phyloP scores from a whole-genome alignment of 805 yeast species.

The Huiozyma naganishii region DNA sequence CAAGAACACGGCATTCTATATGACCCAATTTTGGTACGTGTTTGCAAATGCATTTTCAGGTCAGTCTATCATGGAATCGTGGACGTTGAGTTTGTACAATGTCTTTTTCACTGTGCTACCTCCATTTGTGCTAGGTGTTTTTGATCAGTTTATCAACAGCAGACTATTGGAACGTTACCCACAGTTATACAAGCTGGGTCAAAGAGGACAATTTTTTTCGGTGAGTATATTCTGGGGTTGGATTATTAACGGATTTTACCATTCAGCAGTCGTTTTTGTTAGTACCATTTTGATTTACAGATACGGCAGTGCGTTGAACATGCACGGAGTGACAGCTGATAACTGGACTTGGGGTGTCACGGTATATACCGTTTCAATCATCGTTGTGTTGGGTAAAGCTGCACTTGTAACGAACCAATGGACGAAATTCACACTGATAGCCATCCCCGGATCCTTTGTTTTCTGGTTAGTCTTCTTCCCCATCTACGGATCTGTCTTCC shows the following conservation, averaged over 20 bases:
- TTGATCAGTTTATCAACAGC: conserved; percentile 92
- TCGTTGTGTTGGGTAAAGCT: conserved; percentile 91
- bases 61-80: conserved; percentile 89
- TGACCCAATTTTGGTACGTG: conserved; percentile 98
- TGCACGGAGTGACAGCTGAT: conserved; percentile 60
- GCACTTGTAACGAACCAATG: conserved; percentile 84
- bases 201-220: conserved; percentile 77
- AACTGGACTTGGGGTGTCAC: conserved; percentile 96
- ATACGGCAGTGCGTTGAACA: conserved; percentile 50
- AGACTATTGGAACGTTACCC: conserved; percentile 86
- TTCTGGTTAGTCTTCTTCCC: conserved; percentile 86
- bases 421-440: conserved; percentile 86
- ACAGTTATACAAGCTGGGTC: conserved; percentile 84
- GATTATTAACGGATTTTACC: conserved; percentile 92
- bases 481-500: conserved; percentile 74
- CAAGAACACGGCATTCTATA: conserved; percentile 88
- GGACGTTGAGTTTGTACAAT: conserved; percentile 95
- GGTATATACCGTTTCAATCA: conserved; percentile 71
- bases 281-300: conserved; percentile 59
- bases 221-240: conserved; percentile 94
- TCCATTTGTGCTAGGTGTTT: conserved; percentile 91
- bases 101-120: conserved; percentile 91
- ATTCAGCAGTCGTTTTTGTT: conserved; percentile 74
- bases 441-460: conserved; percentile 87
- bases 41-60: conserved; percentile 90